Percentiles rank a stretch among this genome's conserved stretches.
phyloP scores from a whole-genome alignment of 495 filamentous ascomycete genomes.

The Hypoxylon lenormandii region DNA sequence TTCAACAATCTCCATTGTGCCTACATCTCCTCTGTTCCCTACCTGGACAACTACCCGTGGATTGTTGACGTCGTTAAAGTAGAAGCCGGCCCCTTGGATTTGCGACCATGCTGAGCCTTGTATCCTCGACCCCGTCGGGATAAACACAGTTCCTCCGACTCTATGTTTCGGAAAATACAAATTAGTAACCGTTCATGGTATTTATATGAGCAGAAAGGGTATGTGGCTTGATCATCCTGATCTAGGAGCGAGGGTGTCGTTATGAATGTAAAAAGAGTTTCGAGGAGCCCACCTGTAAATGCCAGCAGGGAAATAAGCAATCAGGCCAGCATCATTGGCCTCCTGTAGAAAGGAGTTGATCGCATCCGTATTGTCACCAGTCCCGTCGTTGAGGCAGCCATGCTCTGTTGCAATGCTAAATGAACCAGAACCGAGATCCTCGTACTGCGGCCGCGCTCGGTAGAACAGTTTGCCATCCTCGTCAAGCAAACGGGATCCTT shows the following conservation, averaged over 20 bases:
- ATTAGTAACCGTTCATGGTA: too few species aligned
- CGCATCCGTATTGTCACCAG: constrained; percentile 19
- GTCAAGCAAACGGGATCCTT: constrained; percentile 3
- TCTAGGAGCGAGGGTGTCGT: too few species aligned
- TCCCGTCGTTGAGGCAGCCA: constrained; percentile 11
- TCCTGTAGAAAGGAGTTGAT: constrained; percentile 15
- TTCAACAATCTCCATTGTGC: constrained; percentile 65
- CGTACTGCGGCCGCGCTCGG: background rate
- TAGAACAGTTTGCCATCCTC: background rate
- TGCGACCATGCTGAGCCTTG: constrained; percentile 48
- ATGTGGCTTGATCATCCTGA: too few species aligned
- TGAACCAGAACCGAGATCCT: background rate
- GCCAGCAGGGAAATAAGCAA: constrained; percentile 49
- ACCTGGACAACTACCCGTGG: constrained; percentile 63
- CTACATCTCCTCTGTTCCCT: constrained; percentile 64
- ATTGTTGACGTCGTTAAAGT: constrained; percentile 58
- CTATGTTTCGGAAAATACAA: too few species aligned
- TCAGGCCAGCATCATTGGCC: background rate
- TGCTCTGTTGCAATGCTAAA: constrained; percentile 5
- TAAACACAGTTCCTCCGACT: constrained; percentile 50
- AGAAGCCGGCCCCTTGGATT: constrained; percentile 51
- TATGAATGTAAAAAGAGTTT: too few species aligned
- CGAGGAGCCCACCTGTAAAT: constrained; percentile 37
- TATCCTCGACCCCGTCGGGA: constrained; percentile 61
- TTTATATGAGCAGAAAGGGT: too few species aligned